Conservation (phyloP, 2,329 filamentous ascomycete species). For the Achaetomium macrosporum region DNA sequence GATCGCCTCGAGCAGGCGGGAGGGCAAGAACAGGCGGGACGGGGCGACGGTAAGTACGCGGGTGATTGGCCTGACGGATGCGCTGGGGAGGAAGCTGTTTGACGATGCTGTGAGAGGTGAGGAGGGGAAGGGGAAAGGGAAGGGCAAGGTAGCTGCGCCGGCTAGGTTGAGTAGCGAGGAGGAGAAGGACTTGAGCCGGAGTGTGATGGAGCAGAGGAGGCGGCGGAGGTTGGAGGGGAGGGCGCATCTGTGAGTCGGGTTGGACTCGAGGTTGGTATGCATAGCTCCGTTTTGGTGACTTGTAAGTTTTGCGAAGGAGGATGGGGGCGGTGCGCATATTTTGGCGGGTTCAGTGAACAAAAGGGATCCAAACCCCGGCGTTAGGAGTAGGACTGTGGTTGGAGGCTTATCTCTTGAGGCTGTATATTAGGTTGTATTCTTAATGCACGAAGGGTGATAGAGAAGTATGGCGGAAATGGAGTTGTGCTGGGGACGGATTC, state of each 20-base stretch:
- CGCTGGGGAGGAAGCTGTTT: constrained; percentile 66
- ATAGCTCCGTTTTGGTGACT: too few relatives aligned
- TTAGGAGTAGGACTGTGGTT: too few relatives aligned
- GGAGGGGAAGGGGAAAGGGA: constrained; percentile 28
- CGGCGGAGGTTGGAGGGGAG: constrained; percentile 45
- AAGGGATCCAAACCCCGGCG: too few relatives aligned
- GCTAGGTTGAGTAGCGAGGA: constrained; percentile 48
- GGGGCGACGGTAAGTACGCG: constrained; percentile 80
- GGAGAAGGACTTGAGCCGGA: constrained; percentile 37
- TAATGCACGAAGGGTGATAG: too few relatives aligned
- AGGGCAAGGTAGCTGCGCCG: constrained; percentile 31
- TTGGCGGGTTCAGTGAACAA: too few relatives aligned
- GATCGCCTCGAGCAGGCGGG: constrained; percentile 74
- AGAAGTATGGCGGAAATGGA: too few relatives aligned
- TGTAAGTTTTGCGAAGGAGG: too few relatives aligned
- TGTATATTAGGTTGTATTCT: too few relatives aligned
- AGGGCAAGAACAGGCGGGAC: constrained; percentile 95
- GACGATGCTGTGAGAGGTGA: constrained; percentile 43
- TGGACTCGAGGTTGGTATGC: not conserved
- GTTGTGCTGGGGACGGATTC: too few relatives aligned
- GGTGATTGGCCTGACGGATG: constrained; percentile 71
- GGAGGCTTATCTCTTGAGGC: too few relatives aligned
- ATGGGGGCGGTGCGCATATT: too few relatives aligned
- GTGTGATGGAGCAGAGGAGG: constrained; percentile 41
- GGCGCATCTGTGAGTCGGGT: constrained; percentile 32